Evolutionary conservation across 2,329 filamentous ascomycete species (phyloP).

Genomic region (Domatiomyces globalis): DNA sequence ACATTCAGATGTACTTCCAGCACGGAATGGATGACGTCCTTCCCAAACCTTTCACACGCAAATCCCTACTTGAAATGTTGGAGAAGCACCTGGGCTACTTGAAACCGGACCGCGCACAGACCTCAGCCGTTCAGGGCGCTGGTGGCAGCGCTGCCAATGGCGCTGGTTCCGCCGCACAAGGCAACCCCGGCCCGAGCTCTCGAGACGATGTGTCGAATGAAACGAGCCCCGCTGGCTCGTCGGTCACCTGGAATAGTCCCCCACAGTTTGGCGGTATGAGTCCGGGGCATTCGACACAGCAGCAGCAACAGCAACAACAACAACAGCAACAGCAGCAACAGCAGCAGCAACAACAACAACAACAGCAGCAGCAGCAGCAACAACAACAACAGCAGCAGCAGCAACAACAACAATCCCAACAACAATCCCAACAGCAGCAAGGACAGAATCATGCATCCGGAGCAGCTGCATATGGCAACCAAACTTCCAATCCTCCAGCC

Average conservation of each 20-base stretch:
- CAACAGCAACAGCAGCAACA: too few relatives aligned
- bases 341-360: too few relatives aligned
- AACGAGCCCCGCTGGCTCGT: constrained; percentile 44
- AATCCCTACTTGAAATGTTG: constrained; percentile 69
- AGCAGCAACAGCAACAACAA: not conserved
- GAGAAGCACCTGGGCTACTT: constrained; percentile 80
- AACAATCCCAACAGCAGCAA: too few relatives aligned
- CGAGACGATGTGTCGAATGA: constrained; percentile 51
- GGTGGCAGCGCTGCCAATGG: constrained; percentile 2
- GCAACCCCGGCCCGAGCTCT: constrained; percentile 40
- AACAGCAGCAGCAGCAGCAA: constrained; percentile 15
- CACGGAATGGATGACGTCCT: constrained; percentile 97
- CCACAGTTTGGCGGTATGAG: constrained; percentile 44
- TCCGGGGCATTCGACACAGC: constrained; percentile 36
- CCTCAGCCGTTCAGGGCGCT: not conserved
- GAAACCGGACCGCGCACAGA: constrained; percentile 29
- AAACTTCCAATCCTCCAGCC: not conserved
- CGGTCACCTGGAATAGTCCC: constrained; percentile 51
- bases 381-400: not conserved
- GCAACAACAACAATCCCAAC: too few relatives aligned
- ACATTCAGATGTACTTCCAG: constrained; percentile 93
- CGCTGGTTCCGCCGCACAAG: constrained; percentile 35
- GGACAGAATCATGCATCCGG: not conserved
- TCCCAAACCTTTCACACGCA: constrained; percentile 89
- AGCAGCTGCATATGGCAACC: not conserved